These are phyloP conservation scores for Rhizopus delemar DNA, from an alignment of 371 early-diverging fungal genomes.

Conservation along the genomic window DNA sequence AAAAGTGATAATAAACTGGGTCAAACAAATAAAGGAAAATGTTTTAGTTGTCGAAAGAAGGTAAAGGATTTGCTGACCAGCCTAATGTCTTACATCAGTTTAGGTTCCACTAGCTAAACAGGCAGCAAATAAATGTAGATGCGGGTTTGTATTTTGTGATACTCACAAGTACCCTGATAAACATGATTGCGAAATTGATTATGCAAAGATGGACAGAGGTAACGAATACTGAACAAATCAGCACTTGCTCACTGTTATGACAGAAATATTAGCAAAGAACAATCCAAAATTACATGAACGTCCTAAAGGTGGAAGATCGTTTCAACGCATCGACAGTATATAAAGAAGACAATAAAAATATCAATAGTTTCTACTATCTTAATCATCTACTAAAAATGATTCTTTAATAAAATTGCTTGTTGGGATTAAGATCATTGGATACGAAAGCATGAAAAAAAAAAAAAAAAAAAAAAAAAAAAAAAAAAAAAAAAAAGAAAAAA, in stretches of 20 bases:
- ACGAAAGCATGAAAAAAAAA: too few relatives aligned
- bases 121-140: conserved; percentile 79
- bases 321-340: conserved; percentile 65
- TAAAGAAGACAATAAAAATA: conserved; percentile 7
- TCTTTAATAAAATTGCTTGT: too few relatives aligned
- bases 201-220: conserved; percentile 65
- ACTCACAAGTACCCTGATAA: conserved; percentile 74
- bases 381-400: too few relatives aligned
- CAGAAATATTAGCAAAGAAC: conserved; percentile 70
- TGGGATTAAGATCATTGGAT: too few relatives aligned
- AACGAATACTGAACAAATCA: conserved; percentile 6
- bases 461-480: too few relatives aligned
- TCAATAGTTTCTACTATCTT: too few relatives aligned
- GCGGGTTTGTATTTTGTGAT: conserved; percentile 80
- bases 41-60: conserved; percentile 74
- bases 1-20: conserved; percentile 38
- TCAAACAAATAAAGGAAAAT: conserved; percentile 74
- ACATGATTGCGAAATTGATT: conserved; percentile 80
- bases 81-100: background rate
- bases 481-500: too few relatives aligned
- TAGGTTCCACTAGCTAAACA: conserved; percentile 81
- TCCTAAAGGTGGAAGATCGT: conserved; percentile 76
- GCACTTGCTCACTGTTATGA: background rate
- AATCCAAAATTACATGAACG: conserved; percentile 79
- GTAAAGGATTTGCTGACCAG: conserved; percentile 25